Evolutionary conservation across 768 basidiomycete species (phyloP), one percentile per base, ranked within the genome.

Genomic region (Paxillus rubicundulus): DNA sequence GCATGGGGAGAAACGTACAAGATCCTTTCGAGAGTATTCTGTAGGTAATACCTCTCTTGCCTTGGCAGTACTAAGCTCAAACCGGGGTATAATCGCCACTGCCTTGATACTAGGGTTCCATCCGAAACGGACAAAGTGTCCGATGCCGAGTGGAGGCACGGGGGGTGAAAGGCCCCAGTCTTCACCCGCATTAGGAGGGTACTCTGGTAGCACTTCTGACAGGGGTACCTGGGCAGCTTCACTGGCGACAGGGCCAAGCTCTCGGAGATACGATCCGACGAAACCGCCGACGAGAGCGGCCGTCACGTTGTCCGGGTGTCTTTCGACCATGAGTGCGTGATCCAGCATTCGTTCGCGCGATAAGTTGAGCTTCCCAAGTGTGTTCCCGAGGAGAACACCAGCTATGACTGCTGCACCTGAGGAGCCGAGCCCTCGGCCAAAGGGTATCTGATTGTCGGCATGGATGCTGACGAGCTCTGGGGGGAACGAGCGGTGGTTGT

Each of bases 361-460:
- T 10, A 98, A 82, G 20, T 77, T 65, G 55, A 98, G 80, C 16
- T 80, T 59, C 14, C 90, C 96, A 20, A 98, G 77, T n/a, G 82
- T 77, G 64, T 93, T 81, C 33, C 86, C 97, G 41, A 99, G 82
- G 30, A 96, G 79, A 32, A 97, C 94, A 38, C 97, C 97, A 1
- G 94, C 96, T 62, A 99, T 90, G 62, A 99, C 97, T n/a, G 97
- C 96, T 4, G 97, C 97, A 13, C 96, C 96, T 1, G 97, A 98
- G 0, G 96, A 98, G 44, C 97, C 97, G 45, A 99, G 79, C 10
- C 97, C 97, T 49, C 97, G 89, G 12, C 97, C 96, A 65, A 99
- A 99, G 2, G 97, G 97, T 62, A 99, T 98, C 70, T 95, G 83
- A 70, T 99, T 99, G 70, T 87, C 73, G 34, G 79, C 86, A 64